Evolutionary conservation across 768 basidiomycete genomes (phyloP).

Genomic region (Tubosaeta sp.): DNA sequence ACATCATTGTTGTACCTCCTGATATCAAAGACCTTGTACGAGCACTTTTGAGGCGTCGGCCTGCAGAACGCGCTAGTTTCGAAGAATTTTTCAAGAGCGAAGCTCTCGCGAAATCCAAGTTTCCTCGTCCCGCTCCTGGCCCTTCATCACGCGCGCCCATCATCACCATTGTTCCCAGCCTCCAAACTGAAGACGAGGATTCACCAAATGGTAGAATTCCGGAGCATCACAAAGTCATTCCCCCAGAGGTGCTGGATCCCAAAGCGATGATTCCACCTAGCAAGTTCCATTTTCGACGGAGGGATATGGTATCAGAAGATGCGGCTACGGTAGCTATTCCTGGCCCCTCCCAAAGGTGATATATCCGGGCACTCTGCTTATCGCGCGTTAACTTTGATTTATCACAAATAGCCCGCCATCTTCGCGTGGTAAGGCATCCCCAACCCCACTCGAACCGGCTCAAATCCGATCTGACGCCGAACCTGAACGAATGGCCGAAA

Average conservation of each 20-base stretch:
- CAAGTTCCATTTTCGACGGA: constrained; percentile 66
- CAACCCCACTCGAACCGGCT: constrained; percentile 7
- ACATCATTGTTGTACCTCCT: constrained; percentile 56
- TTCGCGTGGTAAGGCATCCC: constrained; percentile 16
- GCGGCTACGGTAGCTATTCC: neutral
- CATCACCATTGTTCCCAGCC: constrained; percentile 10
- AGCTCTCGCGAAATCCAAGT: constrained; percentile 74
- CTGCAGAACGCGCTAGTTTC: constrained; percentile 80
- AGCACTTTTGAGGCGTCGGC: constrained; percentile 75
- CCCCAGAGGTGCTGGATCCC: constrained; percentile 76
- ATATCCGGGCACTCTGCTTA: neutral
- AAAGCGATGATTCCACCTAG: constrained; percentile 80
- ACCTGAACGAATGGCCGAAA: constrained; percentile 2
- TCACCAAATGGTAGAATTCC: constrained; percentile 46
- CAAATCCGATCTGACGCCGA: constrained; percentile 15
- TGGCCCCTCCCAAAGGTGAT: constrained; percentile 20
- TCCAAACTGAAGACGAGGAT: constrained; percentile 28
- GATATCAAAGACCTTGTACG: constrained; percentile 91
- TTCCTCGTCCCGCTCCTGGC: constrained; percentile 47
- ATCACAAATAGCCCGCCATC: constrained; percentile 9
- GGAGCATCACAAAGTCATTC: constrained; percentile 70
- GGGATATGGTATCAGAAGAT: constrained; percentile 19
- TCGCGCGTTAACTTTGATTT: neutral
- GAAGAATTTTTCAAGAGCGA: constrained; percentile 88
- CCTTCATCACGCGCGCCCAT: constrained; percentile 8